phyloP scores from a whole-genome alignment of 495 filamentous ascomycete species.

The Podospora anserina region DNA sequence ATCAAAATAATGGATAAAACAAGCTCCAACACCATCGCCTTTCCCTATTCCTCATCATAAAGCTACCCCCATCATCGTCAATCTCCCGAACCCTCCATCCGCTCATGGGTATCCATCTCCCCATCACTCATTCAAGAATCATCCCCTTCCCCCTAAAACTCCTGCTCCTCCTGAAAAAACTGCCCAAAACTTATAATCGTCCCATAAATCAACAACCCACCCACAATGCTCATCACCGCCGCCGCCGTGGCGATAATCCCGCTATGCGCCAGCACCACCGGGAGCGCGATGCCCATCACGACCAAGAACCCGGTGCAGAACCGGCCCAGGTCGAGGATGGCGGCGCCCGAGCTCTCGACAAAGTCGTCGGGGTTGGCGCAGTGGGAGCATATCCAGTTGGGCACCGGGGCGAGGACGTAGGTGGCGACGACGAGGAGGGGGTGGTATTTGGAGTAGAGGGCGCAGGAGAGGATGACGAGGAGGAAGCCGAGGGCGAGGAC shows the following conservation, averaged over 20 bases:
- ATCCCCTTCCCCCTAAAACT: conserved; percentile 49
- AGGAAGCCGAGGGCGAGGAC: conserved; percentile 99
- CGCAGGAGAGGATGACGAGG: conserved; percentile 96
- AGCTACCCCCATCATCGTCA: neutral
- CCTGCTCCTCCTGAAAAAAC: conserved; percentile 97
- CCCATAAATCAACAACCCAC: conserved; percentile 91
- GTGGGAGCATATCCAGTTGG: conserved; percentile 89
- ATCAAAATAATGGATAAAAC: neutral
- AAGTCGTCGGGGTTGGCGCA: conserved; percentile 96
- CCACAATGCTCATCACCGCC: conserved; percentile 92
- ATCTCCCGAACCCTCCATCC: neutral
- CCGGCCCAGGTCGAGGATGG: conserved; percentile 82
- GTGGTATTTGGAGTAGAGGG: conserved; percentile 89
- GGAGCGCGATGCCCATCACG: conserved; percentile 97
- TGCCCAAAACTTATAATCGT: conserved; percentile 96
- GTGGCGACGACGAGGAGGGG: conserved; percentile 92
- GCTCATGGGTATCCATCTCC: neutral
- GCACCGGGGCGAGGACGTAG: conserved; percentile 88
- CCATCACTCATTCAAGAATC: neutral
- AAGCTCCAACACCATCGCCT: neutral
- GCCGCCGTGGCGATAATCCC: conserved; percentile 74
- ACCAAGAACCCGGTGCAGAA: conserved; percentile 96
- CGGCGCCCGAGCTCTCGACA: conserved; percentile 77
- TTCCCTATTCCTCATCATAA: neutral
- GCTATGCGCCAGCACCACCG: conserved; percentile 82